These are phyloP conservation scores for Salvia hispanica DNA, from an alignment of 257 asterid genomes.

Conservation along the genomic window DNA sequence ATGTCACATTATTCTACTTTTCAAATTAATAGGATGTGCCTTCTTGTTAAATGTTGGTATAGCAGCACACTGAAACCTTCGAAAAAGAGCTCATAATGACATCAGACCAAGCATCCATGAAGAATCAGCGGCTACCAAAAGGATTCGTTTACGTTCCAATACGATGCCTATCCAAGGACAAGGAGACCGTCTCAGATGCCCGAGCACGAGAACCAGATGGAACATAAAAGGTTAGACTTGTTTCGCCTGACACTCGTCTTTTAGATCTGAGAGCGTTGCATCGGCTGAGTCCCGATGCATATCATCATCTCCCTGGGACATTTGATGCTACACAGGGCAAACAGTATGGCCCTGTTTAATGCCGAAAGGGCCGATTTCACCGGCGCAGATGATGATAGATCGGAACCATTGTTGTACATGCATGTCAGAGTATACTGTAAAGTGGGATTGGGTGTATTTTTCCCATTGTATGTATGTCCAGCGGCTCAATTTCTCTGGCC, in stretches of 20 bases:
- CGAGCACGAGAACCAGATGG: constrained; percentile 45
- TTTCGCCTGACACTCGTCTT: neutral
- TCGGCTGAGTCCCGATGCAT: constrained; percentile 11
- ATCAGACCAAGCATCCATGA: constrained; percentile 89
- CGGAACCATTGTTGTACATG: constrained; percentile 46
- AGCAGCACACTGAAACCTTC: constrained; percentile 79
- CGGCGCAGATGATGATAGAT: constrained; percentile 29
- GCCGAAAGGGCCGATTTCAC: constrained; percentile 16
- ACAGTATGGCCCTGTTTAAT: constrained; percentile 29
- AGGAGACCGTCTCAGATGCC: constrained; percentile 56
- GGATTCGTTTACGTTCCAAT: constrained; percentile 88
- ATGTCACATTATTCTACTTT: constrained; percentile 7
- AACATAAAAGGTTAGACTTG: constrained; percentile 42
- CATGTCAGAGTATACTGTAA: constrained; percentile 37
- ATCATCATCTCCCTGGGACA: constrained; percentile 28
- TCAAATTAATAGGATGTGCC: constrained; percentile 12
- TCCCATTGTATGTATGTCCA: constrained; percentile 47
- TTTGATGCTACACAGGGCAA: neutral
- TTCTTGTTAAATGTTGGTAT: constrained; percentile 32
- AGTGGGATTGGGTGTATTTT: constrained; percentile 41
- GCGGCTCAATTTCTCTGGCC: constrained; percentile 44
- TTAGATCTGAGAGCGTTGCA: constrained; percentile 1
- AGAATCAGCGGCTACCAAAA: constrained; percentile 83
- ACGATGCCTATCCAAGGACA: constrained; percentile 70
- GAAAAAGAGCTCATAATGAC: constrained; percentile 89